Conservation (phyloP, 345 rosid species). For the Citropsis articulata region DNA sequence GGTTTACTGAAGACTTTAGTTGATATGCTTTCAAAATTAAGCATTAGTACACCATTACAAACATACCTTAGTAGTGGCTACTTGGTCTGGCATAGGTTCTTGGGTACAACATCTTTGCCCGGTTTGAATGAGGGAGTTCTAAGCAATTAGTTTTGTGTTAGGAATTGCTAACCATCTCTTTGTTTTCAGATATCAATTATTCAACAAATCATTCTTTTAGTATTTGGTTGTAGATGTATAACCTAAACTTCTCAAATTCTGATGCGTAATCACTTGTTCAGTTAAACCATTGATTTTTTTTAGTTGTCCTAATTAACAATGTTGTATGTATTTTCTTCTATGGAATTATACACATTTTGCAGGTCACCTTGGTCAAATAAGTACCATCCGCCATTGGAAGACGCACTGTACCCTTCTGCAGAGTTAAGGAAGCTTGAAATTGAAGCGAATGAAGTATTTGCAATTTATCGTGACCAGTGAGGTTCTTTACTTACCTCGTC, state of each 20-base stretch:
- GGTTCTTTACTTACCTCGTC: conserved; percentile 87
- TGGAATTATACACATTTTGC: conserved; percentile 18
- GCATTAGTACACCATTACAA: neutral
- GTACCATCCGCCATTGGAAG: conserved; percentile 76
- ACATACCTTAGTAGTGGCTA: neutral
- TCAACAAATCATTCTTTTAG: neutral
- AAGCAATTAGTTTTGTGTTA: neutral
- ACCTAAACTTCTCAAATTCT: neutral
- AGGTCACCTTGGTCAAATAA: conserved; percentile 97
- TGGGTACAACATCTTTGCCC: neutral
- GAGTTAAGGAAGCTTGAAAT: conserved; percentile 84
- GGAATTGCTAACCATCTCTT: neutral
- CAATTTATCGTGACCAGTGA: conserved; percentile 99
- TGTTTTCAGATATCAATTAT: neutral
- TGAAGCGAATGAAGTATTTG: conserved; percentile 87
- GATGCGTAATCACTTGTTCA: neutral
- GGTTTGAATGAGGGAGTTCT: neutral
- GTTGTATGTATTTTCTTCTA: neutral
- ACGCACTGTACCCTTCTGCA: conserved; percentile 72
- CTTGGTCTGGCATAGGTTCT: neutral
- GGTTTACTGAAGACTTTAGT: neutral
- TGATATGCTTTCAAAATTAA: neutral
- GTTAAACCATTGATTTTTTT: neutral
- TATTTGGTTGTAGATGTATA: neutral
- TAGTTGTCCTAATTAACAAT: neutral